Evolutionary conservation across 148 eudicot species (phyloP).

Genomic region (Chenopodium suecicum): DNA sequence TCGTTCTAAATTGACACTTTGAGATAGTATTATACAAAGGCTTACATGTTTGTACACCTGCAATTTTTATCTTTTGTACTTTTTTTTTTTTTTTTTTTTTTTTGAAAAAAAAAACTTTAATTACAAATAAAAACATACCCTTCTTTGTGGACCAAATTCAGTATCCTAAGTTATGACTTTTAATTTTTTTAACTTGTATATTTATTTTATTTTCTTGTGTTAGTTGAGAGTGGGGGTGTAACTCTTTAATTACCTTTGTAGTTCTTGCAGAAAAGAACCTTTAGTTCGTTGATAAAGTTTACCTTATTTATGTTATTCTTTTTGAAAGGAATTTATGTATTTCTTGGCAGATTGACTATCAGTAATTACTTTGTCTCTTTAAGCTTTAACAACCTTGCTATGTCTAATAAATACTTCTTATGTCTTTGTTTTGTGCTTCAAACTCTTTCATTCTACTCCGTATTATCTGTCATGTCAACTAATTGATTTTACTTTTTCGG

Average conservation of each 20-base stretch:
- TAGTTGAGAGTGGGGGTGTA: background rate
- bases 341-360: background rate
- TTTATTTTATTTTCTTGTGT: background rate
- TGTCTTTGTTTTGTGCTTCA: too few species aligned
- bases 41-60: background rate
- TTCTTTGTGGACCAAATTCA: constrained; percentile 5
- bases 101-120: background rate
- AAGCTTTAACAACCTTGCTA: background rate
- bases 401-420: background rate
- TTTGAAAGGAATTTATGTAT: constrained; percentile 9
- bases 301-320: constrained; percentile 5
- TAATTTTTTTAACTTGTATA: background rate
- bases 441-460: too few species aligned
- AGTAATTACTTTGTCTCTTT: constrained; percentile 3
- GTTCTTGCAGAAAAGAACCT: background rate
- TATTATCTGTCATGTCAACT: too few species aligned
- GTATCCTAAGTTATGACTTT: constrained; percentile 1
- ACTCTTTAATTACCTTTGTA: constrained; percentile 6
- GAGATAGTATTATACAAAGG: background rate
- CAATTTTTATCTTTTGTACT: constrained; percentile 6
- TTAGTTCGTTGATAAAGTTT: constrained; percentile 4
- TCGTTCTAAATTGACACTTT: constrained; percentile 15
- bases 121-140: background rate
- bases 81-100: too few species aligned
- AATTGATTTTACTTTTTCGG: too few species aligned